These are phyloP conservation scores for Fusarium anthophilum DNA, from an alignment of 2,329 filamentous ascomycete species.

Conservation along the genomic window DNA sequence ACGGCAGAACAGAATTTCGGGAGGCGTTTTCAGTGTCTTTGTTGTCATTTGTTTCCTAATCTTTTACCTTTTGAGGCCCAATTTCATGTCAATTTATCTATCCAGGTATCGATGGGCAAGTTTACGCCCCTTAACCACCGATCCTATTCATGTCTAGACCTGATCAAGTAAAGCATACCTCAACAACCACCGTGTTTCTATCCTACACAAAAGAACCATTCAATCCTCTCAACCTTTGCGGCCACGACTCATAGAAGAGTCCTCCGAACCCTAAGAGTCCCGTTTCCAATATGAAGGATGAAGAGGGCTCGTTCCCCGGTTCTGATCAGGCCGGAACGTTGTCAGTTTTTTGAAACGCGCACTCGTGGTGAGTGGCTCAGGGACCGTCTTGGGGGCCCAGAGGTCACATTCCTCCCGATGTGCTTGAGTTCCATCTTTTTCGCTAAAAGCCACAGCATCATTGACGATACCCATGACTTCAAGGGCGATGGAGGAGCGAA, in stretches of 20 bases:
- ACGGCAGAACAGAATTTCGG: not conserved
- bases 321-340: not conserved
- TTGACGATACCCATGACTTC: constrained; percentile 8
- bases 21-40: not conserved
- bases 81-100: not conserved
- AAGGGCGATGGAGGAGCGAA: not conserved
- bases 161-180: not conserved
- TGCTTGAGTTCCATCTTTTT: not conserved
- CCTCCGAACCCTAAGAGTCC: not conserved
- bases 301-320: not conserved
- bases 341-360: not conserved
- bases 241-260: not conserved
- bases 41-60: not conserved
- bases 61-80: not conserved
- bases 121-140: not conserved
- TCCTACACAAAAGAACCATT: no score
- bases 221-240: not conserved
- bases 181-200: no score
- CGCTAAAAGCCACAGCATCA: not conserved
- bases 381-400: not conserved
- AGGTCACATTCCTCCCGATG: constrained; percentile 21
- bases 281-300: not conserved
- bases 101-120: not conserved
- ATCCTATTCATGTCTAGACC: not conserved
- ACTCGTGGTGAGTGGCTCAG: not conserved